Evolutionary conservation across 2,329 filamentous ascomycete species (phyloP), one percentile per base, ranked within the genome.

Genomic region (Paecilomyces niveus): DNA sequence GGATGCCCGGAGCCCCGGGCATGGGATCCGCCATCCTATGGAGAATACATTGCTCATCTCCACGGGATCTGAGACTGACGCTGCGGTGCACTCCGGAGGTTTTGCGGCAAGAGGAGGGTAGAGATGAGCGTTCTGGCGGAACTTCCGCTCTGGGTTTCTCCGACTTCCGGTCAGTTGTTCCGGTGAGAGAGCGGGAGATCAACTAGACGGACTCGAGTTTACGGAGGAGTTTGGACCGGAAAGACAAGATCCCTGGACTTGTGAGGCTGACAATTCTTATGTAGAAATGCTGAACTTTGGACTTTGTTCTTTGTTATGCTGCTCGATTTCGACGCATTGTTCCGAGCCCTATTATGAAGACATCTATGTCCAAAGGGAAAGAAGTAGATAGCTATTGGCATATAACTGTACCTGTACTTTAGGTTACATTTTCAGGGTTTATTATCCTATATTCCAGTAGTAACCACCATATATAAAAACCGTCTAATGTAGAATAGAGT

Each of bases 11-110:
- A 74, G 62, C 58, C 72, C 73, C 58, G 64, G 62, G 67, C 75
- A 76, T 67, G 74, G 68, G 57, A 67, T 64, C 64, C 73, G 72
- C 76, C 74, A 76, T 72, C 72, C 67, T 68, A 71, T 62, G 62
- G 71, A 68, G 64, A 72, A 65, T 61, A 65, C 75, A 76, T 74
- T 73, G 69, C 68, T 77, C 76, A 78, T 78, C 65, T 70, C 71
- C 67, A 62, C 64, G 61, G 54, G 63, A 59, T 63, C 57, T 57
- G 53, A 58, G 54, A 50, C 50, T 24, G 21, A 29, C 22, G 50
- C 24, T 52, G 50, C 50, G 6, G 13, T 29, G 50, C 50, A 29
- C 50, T 18, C 26, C 50, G 50, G 50, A 24, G 22, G 50, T 52
- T 52, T 13, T 52, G 53, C n/a, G 39, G 21, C 50, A 22, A 52